Conservation (phyloP, 2,329 filamentous ascomycete species). For the Orbilia quercus region DNA sequence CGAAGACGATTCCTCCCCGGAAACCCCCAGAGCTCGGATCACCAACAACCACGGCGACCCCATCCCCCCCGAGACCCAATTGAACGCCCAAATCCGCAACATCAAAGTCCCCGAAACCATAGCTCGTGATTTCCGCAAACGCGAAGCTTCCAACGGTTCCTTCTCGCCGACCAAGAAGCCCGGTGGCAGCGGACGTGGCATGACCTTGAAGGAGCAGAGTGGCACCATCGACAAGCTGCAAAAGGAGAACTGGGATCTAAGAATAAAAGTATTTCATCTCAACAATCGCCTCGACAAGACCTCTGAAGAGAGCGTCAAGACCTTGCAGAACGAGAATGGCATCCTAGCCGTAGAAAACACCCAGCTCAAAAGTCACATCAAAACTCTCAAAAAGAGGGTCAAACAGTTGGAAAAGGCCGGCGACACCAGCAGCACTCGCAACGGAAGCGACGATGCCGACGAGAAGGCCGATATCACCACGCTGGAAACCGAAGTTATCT, state of each 20-base stretch:
- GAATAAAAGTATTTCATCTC: constrained; percentile 96
- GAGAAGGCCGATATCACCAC: constrained; percentile 65
- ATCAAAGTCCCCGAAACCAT: constrained; percentile 91
- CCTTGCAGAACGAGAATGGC: constrained; percentile 97
- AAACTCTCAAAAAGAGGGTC: constrained; percentile 79
- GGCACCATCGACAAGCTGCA: constrained; percentile 95
- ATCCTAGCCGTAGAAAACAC: constrained; percentile 91
- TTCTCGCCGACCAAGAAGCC: constrained; percentile 71
- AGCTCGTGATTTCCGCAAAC: constrained; percentile 82
- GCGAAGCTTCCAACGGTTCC: constrained; percentile 67
- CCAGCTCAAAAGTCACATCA: constrained; percentile 90
- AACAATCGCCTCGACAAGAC: constrained; percentile 92
- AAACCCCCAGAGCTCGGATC: constrained; percentile 73
- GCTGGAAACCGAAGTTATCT: constrained; percentile 85
- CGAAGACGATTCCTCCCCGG: constrained; percentile 64
- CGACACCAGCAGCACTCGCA: constrained; percentile 68
- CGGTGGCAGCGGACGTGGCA: constrained; percentile 67
- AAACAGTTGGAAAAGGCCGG: constrained; percentile 87
- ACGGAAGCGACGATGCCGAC: constrained; percentile 70
- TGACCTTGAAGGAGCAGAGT: constrained; percentile 97
- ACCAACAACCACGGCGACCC: constrained; percentile 67
- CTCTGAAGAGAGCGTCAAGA: constrained; percentile 94
- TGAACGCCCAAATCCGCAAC: constrained; percentile 86
- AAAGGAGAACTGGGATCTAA: constrained; percentile 98
- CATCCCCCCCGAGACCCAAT: constrained; percentile 84